Conservation (phyloP, 2,329 filamentous ascomycete genomes). For the Fusarium lyarnte region DNA sequence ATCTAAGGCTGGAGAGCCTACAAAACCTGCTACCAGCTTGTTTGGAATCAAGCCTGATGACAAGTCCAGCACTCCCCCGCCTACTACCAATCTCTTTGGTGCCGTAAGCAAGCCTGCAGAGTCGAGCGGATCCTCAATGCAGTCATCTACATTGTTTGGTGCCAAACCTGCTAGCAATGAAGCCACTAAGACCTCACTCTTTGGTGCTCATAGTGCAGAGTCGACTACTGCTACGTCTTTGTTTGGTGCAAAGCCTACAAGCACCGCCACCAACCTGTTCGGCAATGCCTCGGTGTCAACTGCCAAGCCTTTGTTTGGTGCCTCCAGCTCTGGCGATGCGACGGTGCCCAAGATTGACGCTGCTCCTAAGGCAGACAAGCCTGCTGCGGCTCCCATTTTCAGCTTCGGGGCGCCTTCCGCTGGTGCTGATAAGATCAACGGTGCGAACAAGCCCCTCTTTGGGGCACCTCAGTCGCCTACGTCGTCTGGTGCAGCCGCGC, state of each 20-base stretch:
- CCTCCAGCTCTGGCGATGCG: slow-evolving; percentile 23
- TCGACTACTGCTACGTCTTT: slow-evolving; percentile 29
- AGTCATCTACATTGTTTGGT: slow-evolving; percentile 49
- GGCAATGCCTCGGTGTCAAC: slow-evolving; percentile 39
- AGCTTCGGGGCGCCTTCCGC: slow-evolving; percentile 46
- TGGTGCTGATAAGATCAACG: slow-evolving; percentile 42
- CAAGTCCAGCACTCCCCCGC: slow-evolving; percentile 36
- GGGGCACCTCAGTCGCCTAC: slow-evolving; percentile 49
- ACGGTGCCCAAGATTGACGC: slow-evolving; percentile 39
- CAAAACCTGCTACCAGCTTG: slow-evolving; percentile 44
- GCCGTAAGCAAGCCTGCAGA: slow-evolving; percentile 47
- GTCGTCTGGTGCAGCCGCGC: slow-evolving; percentile 45
- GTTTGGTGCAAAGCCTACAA: slow-evolving; percentile 43
- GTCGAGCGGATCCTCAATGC: slow-evolving; percentile 39
- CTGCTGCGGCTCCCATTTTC: slow-evolving; percentile 45
- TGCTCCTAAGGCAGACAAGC: slow-evolving; percentile 30
- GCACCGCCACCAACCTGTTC: slow-evolving; percentile 45
- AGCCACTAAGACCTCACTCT: slow-evolving; percentile 43
- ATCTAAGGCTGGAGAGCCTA: slow-evolving; percentile 41
- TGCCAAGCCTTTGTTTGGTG: slow-evolving; percentile 46
- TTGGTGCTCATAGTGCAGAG: slow-evolving; percentile 42
- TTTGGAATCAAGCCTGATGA: slow-evolving; percentile 52
- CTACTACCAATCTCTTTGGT: slow-evolving; percentile 52
- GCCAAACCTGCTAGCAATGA: slow-evolving; percentile 41
- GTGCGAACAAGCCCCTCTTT: slow-evolving; percentile 51